Base-by-base conservation (phyloP, 2,329 filamentous ascomycete species). In the Epichloe festucae region DNA sequence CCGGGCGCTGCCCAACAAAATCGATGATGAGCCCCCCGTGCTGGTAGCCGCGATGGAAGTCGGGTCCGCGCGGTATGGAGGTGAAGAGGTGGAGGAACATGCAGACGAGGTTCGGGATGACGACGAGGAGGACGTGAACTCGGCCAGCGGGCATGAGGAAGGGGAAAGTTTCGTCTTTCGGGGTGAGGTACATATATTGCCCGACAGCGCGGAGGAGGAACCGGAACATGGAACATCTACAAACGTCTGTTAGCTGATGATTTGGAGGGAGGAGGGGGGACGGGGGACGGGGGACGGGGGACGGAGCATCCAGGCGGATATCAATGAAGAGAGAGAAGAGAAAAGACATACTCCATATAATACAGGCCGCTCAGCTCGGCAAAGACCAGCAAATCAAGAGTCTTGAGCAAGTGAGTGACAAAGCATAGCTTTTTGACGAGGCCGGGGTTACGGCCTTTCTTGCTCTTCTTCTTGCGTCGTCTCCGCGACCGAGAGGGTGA, bases 11-110 rank as follows among this genome's bases (percentile, higher is more conserved):
- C 14, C 82, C 82, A 57, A 86, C 73, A 57, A 86, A 82, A 60
- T 86, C 82, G 58, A 85, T 75, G 23, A 85, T 71, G 48, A 85
- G 70, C 36, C 82, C 82, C 23, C 82, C 82, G 55, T 85, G 82
- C 23, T 84, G 72, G 60, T 85, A 85, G 23, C 81, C 82, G 49
- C 79, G 71, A 53, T 79, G 74, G 39, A 77, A 73, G 58, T 85
- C 82, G 54, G 74, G 73, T n/a, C 78, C 80, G 21, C 68, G 65
- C 0, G 79, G 76, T 0, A 80, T 66, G 7, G 75, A 64, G n/a
- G 71, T 69, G 38, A 82, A 68, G 4, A 81, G 59, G 60, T 85
- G 82, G 42, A 79, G 64, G 3, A 84, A 65, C 50, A 83, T 73
- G 66, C 81, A 85, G 48, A 84, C 60, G 10, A 77, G 51, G 61